These are phyloP conservation scores for Suillus sp. DNA, from an alignment of 768 basidiomycete species.

Conservation along the genomic window DNA sequence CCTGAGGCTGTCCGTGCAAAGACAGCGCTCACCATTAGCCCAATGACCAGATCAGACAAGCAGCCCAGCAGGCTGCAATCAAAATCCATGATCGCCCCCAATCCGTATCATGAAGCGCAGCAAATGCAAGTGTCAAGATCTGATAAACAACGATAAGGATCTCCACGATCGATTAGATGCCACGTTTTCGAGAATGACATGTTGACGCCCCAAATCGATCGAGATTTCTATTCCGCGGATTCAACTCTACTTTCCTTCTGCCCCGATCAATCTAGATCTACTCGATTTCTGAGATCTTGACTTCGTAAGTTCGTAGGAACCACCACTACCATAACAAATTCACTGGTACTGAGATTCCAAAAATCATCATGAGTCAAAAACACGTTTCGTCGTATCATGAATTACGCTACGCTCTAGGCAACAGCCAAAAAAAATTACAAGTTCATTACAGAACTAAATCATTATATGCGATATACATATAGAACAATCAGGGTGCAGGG, in stretches of 20 bases:
- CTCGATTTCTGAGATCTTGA: background rate
- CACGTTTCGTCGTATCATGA: background rate
- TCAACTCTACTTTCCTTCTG: background rate
- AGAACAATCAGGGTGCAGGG: background rate
- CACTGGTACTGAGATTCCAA: background rate
- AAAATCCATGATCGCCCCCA: conserved; percentile 16
- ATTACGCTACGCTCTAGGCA: background rate
- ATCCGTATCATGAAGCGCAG: too few relatives aligned
- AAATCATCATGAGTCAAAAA: background rate
- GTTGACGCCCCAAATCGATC: background rate
- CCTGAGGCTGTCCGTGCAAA: conserved; percentile 40
- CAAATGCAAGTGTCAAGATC: background rate
- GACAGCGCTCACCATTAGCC: conserved; percentile 50
- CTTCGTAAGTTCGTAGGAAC: background rate
- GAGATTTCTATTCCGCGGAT: background rate
- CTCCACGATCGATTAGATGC: conserved; percentile 5
- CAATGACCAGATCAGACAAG: conserved; percentile 43
- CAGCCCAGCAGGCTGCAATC: conserved; percentile 47
- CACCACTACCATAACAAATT: too few relatives aligned
- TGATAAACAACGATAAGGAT: background rate
- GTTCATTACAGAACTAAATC: conserved; percentile 7
- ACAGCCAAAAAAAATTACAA: conserved; percentile 7
- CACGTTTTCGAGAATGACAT: conserved; percentile 6
- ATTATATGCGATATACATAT: conserved; percentile 11
- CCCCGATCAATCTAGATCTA: conserved; percentile 6